Evolutionary conservation across 2,329 filamentous ascomycete genomes (phyloP), one percentile per base, ranked within the genome.

Genomic region (Trichophyton simii): DNA sequence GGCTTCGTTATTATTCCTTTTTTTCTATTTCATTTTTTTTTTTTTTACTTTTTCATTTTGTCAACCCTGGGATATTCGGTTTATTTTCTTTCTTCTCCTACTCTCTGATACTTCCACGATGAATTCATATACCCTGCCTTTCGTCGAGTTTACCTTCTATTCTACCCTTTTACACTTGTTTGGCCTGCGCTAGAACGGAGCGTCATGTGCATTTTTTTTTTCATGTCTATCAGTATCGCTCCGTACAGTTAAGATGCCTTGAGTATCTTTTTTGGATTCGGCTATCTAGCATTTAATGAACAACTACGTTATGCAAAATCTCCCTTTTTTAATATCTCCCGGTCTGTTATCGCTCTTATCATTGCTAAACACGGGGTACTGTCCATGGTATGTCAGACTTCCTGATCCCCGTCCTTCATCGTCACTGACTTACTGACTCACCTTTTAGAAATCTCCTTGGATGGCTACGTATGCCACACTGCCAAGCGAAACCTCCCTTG

Each of bases 251-350:
- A 46, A n/a, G 57, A 55, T 55, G 8, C 50, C n/a, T 55, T 28
- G 28, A 36, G 50, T 55, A 55, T 55, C 50, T 36, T 55, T 55
- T 18, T 55, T 28, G 34, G 25, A 36, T 55, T 55, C 50, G 50
- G 50, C 50, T 55, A 55, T 36, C 50, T 55, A 55, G 50, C 50
- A 34, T 55, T 36, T 55, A 55, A 55, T 55, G 50, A 55, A 55
- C 28, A 36, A 55, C 50, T 18, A 55, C 9, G 50, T 55, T 55
- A 55, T 36, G 50, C 50, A 55, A 36, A 55, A 55, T 3, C n/a
- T 18, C 13, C 50, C 28, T 36, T 15, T 5, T 28, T 34, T 18
- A 55, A n/a, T 55, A 20, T 34, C 4, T 55, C 28, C 13, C n/a
- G 4, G 15, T 55, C 31, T 18, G 6, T 15, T n/a, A 15, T 44